Percentiles rank a stretch among this genome's conserved stretches.
These are phyloP conservation scores for Solanum appendiculatum DNA, from an alignment of 257 asterid genomes.

Conservation along the genomic window DNA sequence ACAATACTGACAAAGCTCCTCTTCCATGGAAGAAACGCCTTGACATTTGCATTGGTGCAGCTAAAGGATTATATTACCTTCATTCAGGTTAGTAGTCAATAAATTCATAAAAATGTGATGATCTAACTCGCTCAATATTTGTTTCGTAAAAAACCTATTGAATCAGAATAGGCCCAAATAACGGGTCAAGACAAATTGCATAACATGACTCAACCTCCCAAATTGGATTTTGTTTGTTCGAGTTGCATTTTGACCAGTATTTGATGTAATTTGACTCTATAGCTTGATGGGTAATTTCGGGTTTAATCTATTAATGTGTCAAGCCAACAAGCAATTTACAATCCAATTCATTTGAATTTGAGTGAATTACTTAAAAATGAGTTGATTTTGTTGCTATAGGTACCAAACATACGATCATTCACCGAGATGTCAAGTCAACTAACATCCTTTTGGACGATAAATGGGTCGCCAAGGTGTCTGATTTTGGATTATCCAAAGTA, in stretches of 20 bases:
- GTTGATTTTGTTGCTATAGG: neutral
- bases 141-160: neutral
- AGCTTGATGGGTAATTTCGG: neutral
- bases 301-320: neutral
- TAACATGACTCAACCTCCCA: neutral
- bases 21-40: conserved; percentile 50
- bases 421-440: conserved; percentile 63
- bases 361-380: neutral
- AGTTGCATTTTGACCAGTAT: neutral
- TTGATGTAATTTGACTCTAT: neutral
- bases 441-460: conserved; percentile 52
- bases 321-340: neutral
- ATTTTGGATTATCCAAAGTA: conserved; percentile 56
- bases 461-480: conserved; percentile 54
- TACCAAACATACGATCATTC: conserved; percentile 31
- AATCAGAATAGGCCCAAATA: neutral
- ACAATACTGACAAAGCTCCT: conserved; percentile 23
- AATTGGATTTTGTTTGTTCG: neutral
- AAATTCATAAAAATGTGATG: neutral
- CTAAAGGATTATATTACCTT: conserved; percentile 54
- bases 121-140: neutral
- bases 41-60: conserved; percentile 49
- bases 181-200: neutral
- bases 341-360: neutral
- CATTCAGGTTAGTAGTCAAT: conserved; percentile 21